Percentiles rank a stretch among this genome's conserved stretches.
These are phyloP conservation scores for Globisporangium sylvaticum DNA, from an alignment of 352 stramenopile genomes.

Conservation along the genomic window DNA sequence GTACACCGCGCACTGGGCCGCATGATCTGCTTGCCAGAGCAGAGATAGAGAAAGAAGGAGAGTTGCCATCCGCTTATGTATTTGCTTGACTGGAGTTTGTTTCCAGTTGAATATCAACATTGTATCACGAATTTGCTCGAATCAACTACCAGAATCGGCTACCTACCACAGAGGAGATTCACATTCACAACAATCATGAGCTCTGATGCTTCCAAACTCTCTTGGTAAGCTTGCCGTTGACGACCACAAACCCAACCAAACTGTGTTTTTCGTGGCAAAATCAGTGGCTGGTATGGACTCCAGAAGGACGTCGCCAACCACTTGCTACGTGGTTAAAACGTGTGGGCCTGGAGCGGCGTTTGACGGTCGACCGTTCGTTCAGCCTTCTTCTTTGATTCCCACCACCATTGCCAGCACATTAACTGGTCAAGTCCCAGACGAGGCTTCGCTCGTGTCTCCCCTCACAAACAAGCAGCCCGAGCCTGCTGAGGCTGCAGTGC, in stretches of 20 bases:
- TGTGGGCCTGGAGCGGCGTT: too few relatives aligned
- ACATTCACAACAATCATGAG: background rate
- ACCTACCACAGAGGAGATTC: too few relatives aligned
- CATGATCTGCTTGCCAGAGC: constrained; percentile 27
- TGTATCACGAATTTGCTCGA: background rate
- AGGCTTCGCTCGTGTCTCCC: too few relatives aligned
- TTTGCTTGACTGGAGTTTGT: background rate
- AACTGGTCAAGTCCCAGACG: too few relatives aligned
- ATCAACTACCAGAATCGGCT: background rate
- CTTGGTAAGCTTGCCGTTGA: background rate
- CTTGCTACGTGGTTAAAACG: background rate
- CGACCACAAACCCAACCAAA: background rate
- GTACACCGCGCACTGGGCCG: constrained; percentile 44
- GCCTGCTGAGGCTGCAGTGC: too few relatives aligned
- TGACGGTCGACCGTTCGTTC: too few relatives aligned
- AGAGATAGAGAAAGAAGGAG: constrained; percentile 1
- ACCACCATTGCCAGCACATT: too few relatives aligned
- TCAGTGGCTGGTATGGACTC: background rate
- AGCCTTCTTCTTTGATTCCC: too few relatives aligned
- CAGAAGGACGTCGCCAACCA: background rate
- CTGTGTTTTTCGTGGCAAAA: background rate
- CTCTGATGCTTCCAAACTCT: background rate
- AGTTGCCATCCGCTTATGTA: background rate
- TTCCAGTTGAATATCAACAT: background rate
- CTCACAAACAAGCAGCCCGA: too few relatives aligned